Evolutionary conservation across 148 eudicot species (phyloP).

Genomic region (Oxyria digyna): DNA sequence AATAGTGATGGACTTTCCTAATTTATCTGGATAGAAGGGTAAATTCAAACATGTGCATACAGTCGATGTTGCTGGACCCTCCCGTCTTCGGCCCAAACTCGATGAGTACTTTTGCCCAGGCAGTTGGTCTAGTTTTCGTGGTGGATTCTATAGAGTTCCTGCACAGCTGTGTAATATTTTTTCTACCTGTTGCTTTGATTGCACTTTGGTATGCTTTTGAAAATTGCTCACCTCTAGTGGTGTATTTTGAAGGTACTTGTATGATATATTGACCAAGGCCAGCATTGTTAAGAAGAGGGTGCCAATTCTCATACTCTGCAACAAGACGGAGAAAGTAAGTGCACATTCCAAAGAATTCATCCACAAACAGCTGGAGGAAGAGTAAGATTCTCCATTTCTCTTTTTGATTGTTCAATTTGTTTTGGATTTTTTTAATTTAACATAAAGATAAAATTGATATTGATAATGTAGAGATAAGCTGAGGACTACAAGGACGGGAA

Average conservation of each 20-base stretch:
- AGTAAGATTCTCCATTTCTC: constrained; percentile 31
- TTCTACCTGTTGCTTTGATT: neutral
- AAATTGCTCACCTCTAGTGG: neutral
- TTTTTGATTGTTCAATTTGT: no score
- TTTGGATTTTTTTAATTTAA: no score
- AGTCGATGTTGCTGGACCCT: constrained; percentile 93
- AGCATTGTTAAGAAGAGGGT: constrained; percentile 63
- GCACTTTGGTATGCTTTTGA: neutral
- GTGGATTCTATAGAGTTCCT: constrained; percentile 91
- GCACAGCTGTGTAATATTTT: constrained; percentile 56
- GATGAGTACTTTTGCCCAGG: constrained; percentile 84
- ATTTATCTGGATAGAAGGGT: constrained; percentile 32
- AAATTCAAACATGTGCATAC: constrained; percentile 70
- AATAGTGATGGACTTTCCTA: neutral
- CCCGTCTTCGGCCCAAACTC: constrained; percentile 78
- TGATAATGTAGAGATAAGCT: constrained; percentile 52
- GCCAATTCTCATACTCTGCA: constrained; percentile 71
- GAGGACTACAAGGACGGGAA: constrained; percentile 69
- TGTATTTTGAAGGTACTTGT: constrained; percentile 52
- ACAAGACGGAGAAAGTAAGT: constrained; percentile 86
- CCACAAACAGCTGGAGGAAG: constrained; percentile 90
- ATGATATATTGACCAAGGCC: constrained; percentile 72
- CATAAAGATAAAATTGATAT: no score
- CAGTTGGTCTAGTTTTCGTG: constrained; percentile 73
- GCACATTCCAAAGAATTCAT: constrained; percentile 93